A percentile compares a stretch with the other conserved stretches of the same genome.
These are phyloP conservation scores for Cunninghamia lanceolata DNA, from an alignment of 75 land plant genomes.

Conservation along the genomic window DNA sequence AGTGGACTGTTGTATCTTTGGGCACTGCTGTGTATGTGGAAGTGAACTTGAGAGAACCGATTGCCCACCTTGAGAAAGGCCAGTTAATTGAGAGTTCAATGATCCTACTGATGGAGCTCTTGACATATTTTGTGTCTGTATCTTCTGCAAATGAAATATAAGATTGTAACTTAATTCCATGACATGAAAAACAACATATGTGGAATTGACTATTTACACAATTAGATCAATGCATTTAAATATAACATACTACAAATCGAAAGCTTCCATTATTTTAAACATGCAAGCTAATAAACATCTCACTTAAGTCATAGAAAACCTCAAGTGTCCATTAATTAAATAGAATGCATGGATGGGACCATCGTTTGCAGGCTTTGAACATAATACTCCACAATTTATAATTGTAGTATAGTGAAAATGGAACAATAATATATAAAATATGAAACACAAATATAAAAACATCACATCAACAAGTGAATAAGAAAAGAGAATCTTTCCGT, in stretches of 20 bases:
- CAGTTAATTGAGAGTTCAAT: slow-evolving; percentile 39
- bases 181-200: background rate
- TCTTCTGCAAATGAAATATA: slow-evolving; percentile 21
- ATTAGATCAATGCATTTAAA: background rate
- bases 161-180: background rate
- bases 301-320: background rate
- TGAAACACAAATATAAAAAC: background rate
- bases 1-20: slow-evolving; percentile 36
- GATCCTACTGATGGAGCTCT: slow-evolving; percentile 42
- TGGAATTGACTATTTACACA: background rate
- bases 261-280: background rate
- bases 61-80: slow-evolving; percentile 44
- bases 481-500: background rate
- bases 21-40: slow-evolving; percentile 39
- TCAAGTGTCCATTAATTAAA: background rate
- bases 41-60: slow-evolving; percentile 27
- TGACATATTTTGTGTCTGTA: slow-evolving; percentile 27
- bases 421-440: background rate
- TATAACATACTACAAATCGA: background rate
- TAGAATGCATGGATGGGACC: background rate
- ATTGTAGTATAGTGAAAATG: background rate
- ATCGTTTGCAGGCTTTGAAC: background rate
- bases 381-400: background rate
- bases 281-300: background rate
- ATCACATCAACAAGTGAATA: background rate